A percentile compares a stretch with the other conserved stretches of the same genome.
phyloP scores from a whole-genome alignment of 108 stramenopile genomes.

The Fragilaria radians region DNA sequence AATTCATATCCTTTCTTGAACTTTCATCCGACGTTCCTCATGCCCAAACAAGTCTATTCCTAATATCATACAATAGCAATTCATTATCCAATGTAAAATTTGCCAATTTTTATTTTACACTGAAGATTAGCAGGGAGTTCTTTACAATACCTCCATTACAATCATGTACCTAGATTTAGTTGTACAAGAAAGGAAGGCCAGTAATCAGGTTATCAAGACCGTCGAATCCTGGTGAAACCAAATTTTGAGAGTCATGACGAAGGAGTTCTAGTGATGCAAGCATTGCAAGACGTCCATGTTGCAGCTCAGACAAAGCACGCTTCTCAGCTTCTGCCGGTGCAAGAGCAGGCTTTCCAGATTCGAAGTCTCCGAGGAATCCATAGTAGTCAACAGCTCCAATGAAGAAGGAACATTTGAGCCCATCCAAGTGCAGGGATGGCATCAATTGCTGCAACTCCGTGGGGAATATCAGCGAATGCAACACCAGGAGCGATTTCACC shows the following conservation, averaged over 20 bases:
- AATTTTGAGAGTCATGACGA: conserved; percentile 19
- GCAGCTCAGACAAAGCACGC: conserved; percentile 27
- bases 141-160: no score
- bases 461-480: conserved; percentile 73
- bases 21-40: no score
- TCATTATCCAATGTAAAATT: no score
- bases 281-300: conserved; percentile 88
- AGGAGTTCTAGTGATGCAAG: conserved; percentile 58
- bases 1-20: no score
- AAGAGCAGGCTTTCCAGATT: conserved; percentile 41
- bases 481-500: conserved; percentile 52
- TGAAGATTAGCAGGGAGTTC: no score
- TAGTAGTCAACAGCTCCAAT: conserved; percentile 67
- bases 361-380: conserved; percentile 54
- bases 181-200: conserved; percentile 27
- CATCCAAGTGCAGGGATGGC: conserved; percentile 66
- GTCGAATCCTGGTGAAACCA: conserved; percentile 10
- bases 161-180: no score
- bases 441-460: conserved; percentile 63
- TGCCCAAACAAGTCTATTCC: no score
- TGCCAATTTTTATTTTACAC: no score
- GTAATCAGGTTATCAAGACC: conserved; percentile 24
- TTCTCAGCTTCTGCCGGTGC: conserved; percentile 19
- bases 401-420: conserved; percentile 72
- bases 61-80: no score